Evolutionary conservation across 257 asterid genomes (phyloP).

Genomic region (Knoxia roxburghii): DNA sequence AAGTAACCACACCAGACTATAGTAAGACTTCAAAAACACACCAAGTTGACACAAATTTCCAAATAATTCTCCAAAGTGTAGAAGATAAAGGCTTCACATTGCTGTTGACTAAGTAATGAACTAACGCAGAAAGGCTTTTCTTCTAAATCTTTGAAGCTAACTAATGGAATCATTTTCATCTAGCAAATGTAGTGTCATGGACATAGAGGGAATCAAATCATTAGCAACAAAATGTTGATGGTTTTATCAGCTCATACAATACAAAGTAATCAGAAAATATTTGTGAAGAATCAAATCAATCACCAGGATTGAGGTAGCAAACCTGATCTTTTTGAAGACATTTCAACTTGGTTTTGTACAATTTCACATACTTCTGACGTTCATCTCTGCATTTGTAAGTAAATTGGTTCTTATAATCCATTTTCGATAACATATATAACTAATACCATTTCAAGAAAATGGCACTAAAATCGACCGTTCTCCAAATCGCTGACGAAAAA

Average conservation of each 20-base stretch:
- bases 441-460: neutral
- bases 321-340: constrained; percentile 84
- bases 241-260: neutral
- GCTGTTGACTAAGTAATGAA: neutral
- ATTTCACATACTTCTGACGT: constrained; percentile 74
- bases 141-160: neutral
- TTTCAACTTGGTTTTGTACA: constrained; percentile 82
- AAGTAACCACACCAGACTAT: neutral
- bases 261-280: neutral
- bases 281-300: neutral
- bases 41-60: neutral
- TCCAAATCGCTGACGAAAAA: neutral
- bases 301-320: constrained; percentile 21
- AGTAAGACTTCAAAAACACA: neutral
- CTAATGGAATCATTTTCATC: neutral
- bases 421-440: constrained; percentile 1
- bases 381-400: constrained; percentile 44
- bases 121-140: neutral
- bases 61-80: neutral
- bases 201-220: neutral
- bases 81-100: neutral
- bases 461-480: neutral
- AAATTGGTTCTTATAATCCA: constrained; percentile 12
- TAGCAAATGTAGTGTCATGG: neutral
- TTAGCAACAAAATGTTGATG: neutral